Percentiles rank a stretch among this genome's conserved stretches.
phyloP scores from a whole-genome alignment of 1,284 basidiomycete species.

The Trametes hirsuta region DNA sequence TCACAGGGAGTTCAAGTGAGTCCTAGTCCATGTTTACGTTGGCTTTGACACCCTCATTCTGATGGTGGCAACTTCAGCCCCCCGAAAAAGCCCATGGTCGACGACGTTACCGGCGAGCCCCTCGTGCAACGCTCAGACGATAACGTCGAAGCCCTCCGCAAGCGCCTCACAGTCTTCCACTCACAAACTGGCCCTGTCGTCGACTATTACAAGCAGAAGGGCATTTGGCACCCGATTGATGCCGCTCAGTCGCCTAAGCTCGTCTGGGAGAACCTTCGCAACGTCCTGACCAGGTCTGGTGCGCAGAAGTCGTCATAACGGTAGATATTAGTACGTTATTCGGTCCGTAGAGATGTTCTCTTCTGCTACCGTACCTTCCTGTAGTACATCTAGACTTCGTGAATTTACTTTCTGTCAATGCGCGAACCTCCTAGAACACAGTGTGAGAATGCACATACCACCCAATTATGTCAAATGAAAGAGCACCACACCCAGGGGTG shows the following conservation, averaged over 20 bases:
- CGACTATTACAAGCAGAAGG: slow-evolving; percentile 94
- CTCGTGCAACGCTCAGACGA: slow-evolving; percentile 93
- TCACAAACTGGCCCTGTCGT: slow-evolving; percentile 93
- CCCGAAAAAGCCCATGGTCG: slow-evolving; percentile 92
- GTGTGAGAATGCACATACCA: no score
- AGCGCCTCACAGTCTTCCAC: slow-evolving; percentile 89
- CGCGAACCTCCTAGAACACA: neutral
- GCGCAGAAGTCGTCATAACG: slow-evolving; percentile 26
- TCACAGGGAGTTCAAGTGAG: slow-evolving; percentile 94
- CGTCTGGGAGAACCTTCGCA: slow-evolving; percentile 86
- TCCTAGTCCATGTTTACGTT: slow-evolving; percentile 23
- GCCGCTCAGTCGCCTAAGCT: slow-evolving; percentile 91
- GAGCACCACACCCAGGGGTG: no score
- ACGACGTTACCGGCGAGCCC: slow-evolving; percentile 95
- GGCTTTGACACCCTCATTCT: neutral
- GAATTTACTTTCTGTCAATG: slow-evolving; percentile 3
- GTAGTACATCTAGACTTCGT: slow-evolving; percentile 18
- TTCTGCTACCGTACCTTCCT: slow-evolving; percentile 18
- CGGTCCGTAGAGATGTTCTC: slow-evolving; percentile 15
- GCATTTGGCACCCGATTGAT: slow-evolving; percentile 89
- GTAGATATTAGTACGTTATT: slow-evolving; percentile 13
- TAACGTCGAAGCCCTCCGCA: slow-evolving; percentile 91
- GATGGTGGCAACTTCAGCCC: slow-evolving; percentile 59
- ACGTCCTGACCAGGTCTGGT: slow-evolving; percentile 49
- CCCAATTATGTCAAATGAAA: no score